These are phyloP conservation scores for Xylaria longipes DNA, from an alignment of 495 filamentous ascomycete genomes.

Conservation along the genomic window DNA sequence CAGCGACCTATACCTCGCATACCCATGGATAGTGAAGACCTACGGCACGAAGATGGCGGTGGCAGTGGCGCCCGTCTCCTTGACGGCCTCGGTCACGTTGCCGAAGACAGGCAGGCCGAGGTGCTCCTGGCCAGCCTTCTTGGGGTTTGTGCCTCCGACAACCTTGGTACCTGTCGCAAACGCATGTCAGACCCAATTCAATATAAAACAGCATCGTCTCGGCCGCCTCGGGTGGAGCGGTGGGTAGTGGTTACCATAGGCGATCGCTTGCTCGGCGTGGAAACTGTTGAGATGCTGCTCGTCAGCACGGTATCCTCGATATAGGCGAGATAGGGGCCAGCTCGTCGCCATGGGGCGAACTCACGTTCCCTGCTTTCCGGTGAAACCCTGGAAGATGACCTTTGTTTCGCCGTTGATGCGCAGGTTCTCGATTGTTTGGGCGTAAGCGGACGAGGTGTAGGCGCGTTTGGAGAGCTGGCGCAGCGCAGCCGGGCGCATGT, in stretches of 20 bases:
- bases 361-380: conserved; percentile 97
- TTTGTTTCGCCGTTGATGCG: conserved; percentile 90
- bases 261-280: conserved; percentile 97
- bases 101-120: conserved; percentile 93
- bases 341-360: conserved; percentile 46
- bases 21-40: conserved; percentile 32
- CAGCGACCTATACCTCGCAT: background rate
- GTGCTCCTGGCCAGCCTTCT: conserved; percentile 92
- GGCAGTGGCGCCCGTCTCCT: conserved; percentile 87
- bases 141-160: conserved; percentile 97
- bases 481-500: conserved; percentile 53
- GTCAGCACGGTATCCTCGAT: conserved; percentile 16
- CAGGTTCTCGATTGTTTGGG: conserved; percentile 85
- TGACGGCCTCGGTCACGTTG: conserved; percentile 86
- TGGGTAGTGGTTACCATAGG: conserved; percentile 74
- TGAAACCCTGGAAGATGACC: conserved; percentile 97
- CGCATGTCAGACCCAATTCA: conserved; percentile 43
- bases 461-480: conserved; percentile 61
- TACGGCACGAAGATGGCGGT: conserved; percentile 98
- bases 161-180: conserved; percentile 82
- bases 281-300: conserved; percentile 65
- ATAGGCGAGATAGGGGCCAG: background rate
- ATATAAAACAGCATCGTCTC: background rate
- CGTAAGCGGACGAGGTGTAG: conserved; percentile 77
- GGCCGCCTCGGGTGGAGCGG: background rate